Conservation (phyloP, 2,329 filamentous ascomycete genomes). For the Coniochaeta sp. region DNA sequence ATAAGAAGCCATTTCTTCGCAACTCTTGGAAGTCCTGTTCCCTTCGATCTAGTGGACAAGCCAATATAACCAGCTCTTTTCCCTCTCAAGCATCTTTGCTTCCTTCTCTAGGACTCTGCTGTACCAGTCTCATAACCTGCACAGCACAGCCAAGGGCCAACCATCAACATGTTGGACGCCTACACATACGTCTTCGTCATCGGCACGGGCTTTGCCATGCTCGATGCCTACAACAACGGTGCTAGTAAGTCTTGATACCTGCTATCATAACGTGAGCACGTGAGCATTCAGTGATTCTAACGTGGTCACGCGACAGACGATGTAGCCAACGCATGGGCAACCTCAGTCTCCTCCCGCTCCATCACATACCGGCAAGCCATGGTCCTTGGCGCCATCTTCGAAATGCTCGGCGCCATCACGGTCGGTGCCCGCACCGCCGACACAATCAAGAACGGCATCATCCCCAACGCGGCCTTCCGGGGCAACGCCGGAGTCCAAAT, state of each 20-base stretch:
- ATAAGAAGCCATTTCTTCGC: constrained; percentile 1
- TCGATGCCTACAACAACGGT: constrained; percentile 74
- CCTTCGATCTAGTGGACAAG: background rate
- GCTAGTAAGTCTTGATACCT: constrained; percentile 47
- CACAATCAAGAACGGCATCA: constrained; percentile 76
- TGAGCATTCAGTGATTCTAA: background rate
- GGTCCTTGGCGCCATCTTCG: constrained; percentile 59
- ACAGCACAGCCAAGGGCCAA: background rate
- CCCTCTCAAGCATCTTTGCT: background rate
- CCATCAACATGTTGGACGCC: constrained; percentile 25
- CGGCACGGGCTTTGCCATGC: constrained; percentile 68
- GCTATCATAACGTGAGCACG: background rate
- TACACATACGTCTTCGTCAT: constrained; percentile 70
- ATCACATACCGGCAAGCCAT: constrained; percentile 64
- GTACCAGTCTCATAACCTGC: background rate
- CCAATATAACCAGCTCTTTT: constrained; percentile 1
- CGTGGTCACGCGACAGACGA: constrained; percentile 55
- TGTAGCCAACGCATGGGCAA: constrained; percentile 80
- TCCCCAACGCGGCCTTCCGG: constrained; percentile 51
- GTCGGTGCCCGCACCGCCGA: constrained; percentile 64
- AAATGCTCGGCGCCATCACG: constrained; percentile 59
- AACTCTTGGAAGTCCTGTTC: background rate
- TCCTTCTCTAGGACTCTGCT: background rate
- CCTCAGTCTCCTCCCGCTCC: constrained; percentile 73
- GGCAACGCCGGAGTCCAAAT: constrained; percentile 60